Evolutionary conservation across 2,329 filamentous ascomycete genomes (phyloP), one percentile per base, ranked within the genome.

Genomic region (Fulvia fulva): DNA sequence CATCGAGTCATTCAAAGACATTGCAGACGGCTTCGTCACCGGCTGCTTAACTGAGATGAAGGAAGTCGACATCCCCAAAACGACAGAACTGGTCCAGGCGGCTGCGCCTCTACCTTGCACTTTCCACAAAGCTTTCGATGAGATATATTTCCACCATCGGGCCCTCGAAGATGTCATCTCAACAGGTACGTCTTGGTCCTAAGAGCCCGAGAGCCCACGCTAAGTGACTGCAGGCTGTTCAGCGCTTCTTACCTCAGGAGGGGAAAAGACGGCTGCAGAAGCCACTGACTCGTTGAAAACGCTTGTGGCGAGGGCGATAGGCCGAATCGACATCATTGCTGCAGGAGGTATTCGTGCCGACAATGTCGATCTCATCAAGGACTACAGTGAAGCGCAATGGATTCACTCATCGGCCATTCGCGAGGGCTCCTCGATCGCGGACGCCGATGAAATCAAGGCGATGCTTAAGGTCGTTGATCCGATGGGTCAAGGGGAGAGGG

Each of bases 121-220:
- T 2, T 84, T 84, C 53, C 81, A 83, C 65, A 74, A 80, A 7
- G 81, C 81, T 0, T 80, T 83, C 61, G 81, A 83, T 64, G 63
- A 72, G 44, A 73, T 77, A 0, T 34, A 45, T 4, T 67, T 74
- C 61, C 53, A 68, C 12, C 56, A 65, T 0, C 53, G 65, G 46
- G 75, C 71, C 1, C 63, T 77, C 9, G 67, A 75, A 8, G 69
- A 70, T 19, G 68, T 81, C n/a, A 66, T 76, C 0, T 57, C 51
- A 1, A 75, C 76, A 54, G 80, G 44, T 25, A 25, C 14, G 34
- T 41, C 6, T 4, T n/a, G 16, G 6, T n/a, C 6, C 16, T n/a
- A 41, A 41, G 34, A 12, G 2, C 2, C 16, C 34, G 19, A 46
- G 23, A 26, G 8, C 5, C 3, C 9, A 23, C 25, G 44, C 21